Evolutionary conservation across 495 filamentous ascomycete genomes (phyloP).

Genomic region (Penicillium antarcticum): DNA sequence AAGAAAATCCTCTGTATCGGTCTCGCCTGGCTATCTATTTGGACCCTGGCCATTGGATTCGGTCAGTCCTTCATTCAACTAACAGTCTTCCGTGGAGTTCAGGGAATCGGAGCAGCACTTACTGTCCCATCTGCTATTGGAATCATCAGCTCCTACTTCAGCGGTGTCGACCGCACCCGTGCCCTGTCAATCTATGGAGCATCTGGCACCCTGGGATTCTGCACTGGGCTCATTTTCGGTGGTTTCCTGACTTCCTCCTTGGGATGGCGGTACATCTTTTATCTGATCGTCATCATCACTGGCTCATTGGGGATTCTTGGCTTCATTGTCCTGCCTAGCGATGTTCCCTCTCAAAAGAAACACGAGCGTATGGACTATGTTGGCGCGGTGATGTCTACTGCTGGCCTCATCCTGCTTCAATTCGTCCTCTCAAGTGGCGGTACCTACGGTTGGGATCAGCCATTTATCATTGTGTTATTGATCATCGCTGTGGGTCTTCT

Average conservation of each 20-base stretch:
- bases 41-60: slow-evolving; percentile 36
- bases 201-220: slow-evolving; percentile 36
- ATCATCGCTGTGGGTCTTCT: slow-evolving; percentile 39
- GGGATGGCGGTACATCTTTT: slow-evolving; percentile 38
- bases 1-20: slow-evolving; percentile 34
- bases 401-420: slow-evolving; percentile 34
- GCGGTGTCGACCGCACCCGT: slow-evolving; percentile 30
- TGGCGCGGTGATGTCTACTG: slow-evolving; percentile 31
- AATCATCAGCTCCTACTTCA: slow-evolving; percentile 40
- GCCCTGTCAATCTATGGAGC: slow-evolving; percentile 35
- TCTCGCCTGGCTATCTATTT: slow-evolving; percentile 31
- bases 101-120: slow-evolving; percentile 36
- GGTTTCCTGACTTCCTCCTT: slow-evolving; percentile 36
- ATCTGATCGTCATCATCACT: slow-evolving; percentile 33
- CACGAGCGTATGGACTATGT: slow-evolving; percentile 31
- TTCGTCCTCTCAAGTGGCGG: slow-evolving; percentile 37
- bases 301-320: slow-evolving; percentile 26
- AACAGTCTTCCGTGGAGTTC: slow-evolving; percentile 33
- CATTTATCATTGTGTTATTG: slow-evolving; percentile 45
- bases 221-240: slow-evolving; percentile 34
- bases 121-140: slow-evolving; percentile 38
- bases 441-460: slow-evolving; percentile 42
- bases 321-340: slow-evolving; percentile 31
- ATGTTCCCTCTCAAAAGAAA: slow-evolving; percentile 14
- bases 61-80: slow-evolving; percentile 35